These are phyloP conservation scores for Cryptosporidium xiaoi DNA, from an alignment of 169 alveolate genomes.

Conservation along the genomic window DNA sequence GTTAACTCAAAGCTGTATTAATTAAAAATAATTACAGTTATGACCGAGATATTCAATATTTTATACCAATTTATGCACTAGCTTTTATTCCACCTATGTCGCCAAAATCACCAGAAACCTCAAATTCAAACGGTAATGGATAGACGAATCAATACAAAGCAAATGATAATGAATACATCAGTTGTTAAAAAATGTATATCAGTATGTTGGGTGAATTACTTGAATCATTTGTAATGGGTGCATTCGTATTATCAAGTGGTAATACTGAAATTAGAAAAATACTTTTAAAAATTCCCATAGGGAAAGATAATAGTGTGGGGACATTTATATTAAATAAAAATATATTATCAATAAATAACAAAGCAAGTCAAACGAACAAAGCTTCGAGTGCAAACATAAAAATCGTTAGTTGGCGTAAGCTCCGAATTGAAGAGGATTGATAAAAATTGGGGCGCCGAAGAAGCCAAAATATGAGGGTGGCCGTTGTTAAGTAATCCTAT, in stretches of 20 bases:
- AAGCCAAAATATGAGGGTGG: background rate
- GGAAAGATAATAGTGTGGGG: slow-evolving; percentile 8
- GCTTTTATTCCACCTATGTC: no score
- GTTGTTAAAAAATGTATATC: slow-evolving; percentile 11
- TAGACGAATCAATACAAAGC: slow-evolving; percentile 26
- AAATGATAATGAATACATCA: slow-evolving; percentile 12
- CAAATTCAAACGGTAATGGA: slow-evolving; percentile 52
- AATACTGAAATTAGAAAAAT: slow-evolving; percentile 27
- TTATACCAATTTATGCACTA: no score
- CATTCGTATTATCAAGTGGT: slow-evolving; percentile 27
- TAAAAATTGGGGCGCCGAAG: background rate
- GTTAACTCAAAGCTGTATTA: slow-evolving; percentile 2
- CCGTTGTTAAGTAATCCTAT: no score
- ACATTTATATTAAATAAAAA: slow-evolving; percentile 5
- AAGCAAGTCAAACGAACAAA: background rate
- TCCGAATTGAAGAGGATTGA: no score
- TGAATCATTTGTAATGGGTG: background rate
- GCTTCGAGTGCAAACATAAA: background rate
- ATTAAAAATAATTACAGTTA: background rate
- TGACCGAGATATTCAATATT: background rate
- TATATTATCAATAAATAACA: slow-evolving; percentile 8
- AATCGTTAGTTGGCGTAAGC: no score
- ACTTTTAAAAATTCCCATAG: slow-evolving; percentile 28
- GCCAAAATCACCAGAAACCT: slow-evolving; percentile 44
- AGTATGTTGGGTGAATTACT: background rate